phyloP scores from a whole-genome alignment of 148 eudicot species.

The Persicaria tinctoria region DNA sequence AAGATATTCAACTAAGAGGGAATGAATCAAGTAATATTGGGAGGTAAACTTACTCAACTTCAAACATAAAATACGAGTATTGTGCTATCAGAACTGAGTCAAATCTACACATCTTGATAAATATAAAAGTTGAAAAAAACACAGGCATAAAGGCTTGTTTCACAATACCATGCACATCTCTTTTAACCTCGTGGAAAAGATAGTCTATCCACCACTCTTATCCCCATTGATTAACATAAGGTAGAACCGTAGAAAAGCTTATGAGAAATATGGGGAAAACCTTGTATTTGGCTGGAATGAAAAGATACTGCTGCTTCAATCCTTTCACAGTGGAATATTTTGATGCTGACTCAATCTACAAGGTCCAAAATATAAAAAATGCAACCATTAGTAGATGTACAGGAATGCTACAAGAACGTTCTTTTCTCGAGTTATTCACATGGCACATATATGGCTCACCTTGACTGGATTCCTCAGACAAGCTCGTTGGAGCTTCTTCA shows the following conservation, averaged over 20 bases:
- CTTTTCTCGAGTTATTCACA: background rate
- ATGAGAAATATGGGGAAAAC: slow-evolving; percentile 21
- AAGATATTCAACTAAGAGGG: too few species aligned
- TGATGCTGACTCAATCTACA: slow-evolving; percentile 62
- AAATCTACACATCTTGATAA: too few species aligned
- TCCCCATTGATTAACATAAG: background rate
- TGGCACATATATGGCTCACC: slow-evolving; percentile 31
- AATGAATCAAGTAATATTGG: too few species aligned
- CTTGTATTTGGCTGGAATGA: slow-evolving; percentile 74
- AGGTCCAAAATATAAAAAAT: slow-evolving; percentile 13
- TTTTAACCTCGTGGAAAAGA: background rate
- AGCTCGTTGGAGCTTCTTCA: slow-evolving; percentile 80
- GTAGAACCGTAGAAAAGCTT: background rate
- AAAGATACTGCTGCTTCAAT: slow-evolving; percentile 64
- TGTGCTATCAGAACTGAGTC: too few species aligned
- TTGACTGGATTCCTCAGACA: slow-evolving; percentile 83
- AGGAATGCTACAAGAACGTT: background rate
- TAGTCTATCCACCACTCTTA: background rate
- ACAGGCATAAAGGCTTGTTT: too few species aligned
- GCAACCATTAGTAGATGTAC: background rate
- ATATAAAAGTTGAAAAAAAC: too few species aligned
- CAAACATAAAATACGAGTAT: too few species aligned
- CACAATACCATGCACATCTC: background rate
- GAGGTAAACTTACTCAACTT: too few species aligned
- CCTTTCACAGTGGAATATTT: slow-evolving; percentile 89